Evolutionary conservation across 2,329 filamentous ascomycete species (phyloP), one percentile per base, ranked within the genome.

Genomic region (Claviceps citrina): DNA sequence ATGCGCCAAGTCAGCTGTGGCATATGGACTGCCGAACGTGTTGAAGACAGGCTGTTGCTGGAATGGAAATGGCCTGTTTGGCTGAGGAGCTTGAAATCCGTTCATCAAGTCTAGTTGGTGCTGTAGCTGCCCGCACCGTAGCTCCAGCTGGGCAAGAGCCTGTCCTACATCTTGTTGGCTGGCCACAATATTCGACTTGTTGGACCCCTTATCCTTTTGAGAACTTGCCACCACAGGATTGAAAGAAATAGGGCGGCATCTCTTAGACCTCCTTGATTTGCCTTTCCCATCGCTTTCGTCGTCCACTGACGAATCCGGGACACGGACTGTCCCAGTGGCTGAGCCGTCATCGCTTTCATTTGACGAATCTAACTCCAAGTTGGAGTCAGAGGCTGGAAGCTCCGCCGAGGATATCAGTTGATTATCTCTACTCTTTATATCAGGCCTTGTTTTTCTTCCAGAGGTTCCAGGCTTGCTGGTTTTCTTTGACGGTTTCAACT

Each of bases 111-210:
- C 30, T 12, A 43, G 6, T 26, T 40, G 42, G 13, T 34, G 26
- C 16, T 40, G 38, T 19, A 41, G 20, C 26, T 38, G 34, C 9
- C 28, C 20, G 19, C 28, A 43, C 12, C 31, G 33, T 20, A 37
- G 38, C 26, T 43, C 42, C 13, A 43, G 30, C 19, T 43, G 24
- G 7, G 34, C 34, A 38, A 43, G 25, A n/a, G 34, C 33, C n/a
- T 41, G 15, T 4, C 12, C 30, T 15, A 38, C 15, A 27, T 43
- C 38, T 20, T 35, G 24, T 36, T 40, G 38, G 13, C 7, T 19
- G 24, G 10, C 19, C 10, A 30, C 25, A 28, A 25, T 31, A 3
- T 1, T 10, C 5, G 26, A 18, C 13, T 31, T 36, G 10, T 13
- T n/a, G 31, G n/a, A 7, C 15, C 9, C 25, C 16, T 27, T 8